phyloP scores from a whole-genome alignment of 805 yeast species.

The Lachancea thermotolerans region DNA sequence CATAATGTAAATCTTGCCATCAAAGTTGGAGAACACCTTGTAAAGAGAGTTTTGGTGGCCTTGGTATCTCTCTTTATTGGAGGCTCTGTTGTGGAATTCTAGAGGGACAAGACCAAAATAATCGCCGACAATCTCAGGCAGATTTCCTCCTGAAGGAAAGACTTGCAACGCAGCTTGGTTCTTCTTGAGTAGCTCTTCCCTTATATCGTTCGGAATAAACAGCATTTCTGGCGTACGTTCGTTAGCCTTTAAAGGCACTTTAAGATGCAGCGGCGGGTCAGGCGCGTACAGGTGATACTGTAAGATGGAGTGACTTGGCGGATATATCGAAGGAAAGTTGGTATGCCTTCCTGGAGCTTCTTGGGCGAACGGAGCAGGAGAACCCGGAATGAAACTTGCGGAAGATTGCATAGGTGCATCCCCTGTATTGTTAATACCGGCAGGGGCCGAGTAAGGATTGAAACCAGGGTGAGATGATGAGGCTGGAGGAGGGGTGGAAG shows the following conservation, averaged over 20 bases:
- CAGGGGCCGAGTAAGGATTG: slow-evolving; percentile 8
- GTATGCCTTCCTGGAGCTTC: slow-evolving; percentile 5
- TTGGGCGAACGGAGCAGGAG: slow-evolving; percentile 6
- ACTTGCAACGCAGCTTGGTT: slow-evolving; percentile 77
- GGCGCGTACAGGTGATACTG: slow-evolving; percentile 91
- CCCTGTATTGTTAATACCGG: background rate
- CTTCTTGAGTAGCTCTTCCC: slow-evolving; percentile 64
- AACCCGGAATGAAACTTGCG: slow-evolving; percentile 1
- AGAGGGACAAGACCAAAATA: slow-evolving; percentile 84
- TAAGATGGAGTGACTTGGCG: slow-evolving; percentile 38
- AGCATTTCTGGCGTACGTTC: slow-evolving; percentile 64
- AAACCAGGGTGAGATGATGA: slow-evolving; percentile 3
- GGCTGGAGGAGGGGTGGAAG: slow-evolving; percentile 8
- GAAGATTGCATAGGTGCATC: slow-evolving; percentile 4
- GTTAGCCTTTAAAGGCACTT: slow-evolving; percentile 54
- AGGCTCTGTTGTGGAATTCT: slow-evolving; percentile 41
- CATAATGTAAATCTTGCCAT: slow-evolving; percentile 73
- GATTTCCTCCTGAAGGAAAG: slow-evolving; percentile 34
- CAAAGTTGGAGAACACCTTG: slow-evolving; percentile 71
- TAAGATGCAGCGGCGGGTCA: slow-evolving; percentile 68
- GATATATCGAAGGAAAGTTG: slow-evolving; percentile 32
- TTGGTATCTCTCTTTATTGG: slow-evolving; percentile 36
- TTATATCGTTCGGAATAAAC: slow-evolving; percentile 64
- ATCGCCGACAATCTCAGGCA: slow-evolving; percentile 73
- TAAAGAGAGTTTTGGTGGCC: slow-evolving; percentile 55